Conservation (phyloP, 805 yeast genomes). For the Candida silvatica region DNA sequence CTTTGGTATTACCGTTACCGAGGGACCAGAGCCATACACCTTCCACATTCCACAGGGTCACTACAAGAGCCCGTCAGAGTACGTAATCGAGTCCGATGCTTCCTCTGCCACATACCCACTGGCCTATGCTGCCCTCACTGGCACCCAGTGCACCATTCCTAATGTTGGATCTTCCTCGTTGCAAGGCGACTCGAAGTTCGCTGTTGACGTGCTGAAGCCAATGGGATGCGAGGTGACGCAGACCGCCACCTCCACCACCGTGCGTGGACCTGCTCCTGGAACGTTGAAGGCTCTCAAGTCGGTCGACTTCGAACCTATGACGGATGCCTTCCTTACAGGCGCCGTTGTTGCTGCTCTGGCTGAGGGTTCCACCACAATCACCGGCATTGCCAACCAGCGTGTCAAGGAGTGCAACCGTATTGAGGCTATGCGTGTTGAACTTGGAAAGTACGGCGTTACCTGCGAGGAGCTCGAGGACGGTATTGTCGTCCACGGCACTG, state of each 20-base stretch:
- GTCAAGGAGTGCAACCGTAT: constrained; percentile 97
- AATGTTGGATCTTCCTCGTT: constrained; percentile 86
- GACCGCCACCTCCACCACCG: constrained; percentile 81
- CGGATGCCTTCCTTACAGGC: constrained; percentile 96
- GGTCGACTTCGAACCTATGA: constrained; percentile 99
- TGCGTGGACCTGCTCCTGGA: constrained; percentile 77
- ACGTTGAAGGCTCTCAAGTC: constrained; percentile 56
- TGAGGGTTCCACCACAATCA: constrained; percentile 60
- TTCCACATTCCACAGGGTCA: constrained; percentile 83
- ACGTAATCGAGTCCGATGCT: constrained; percentile 93
- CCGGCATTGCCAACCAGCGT: constrained; percentile 96
- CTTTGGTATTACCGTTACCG: constrained; percentile 74
- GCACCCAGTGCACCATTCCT: constrained; percentile 87
- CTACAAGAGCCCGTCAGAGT: constrained; percentile 74
- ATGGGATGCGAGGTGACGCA: constrained; percentile 93
- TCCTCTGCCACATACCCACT: constrained; percentile 96
- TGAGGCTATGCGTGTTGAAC: constrained; percentile 84
- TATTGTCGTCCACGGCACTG: constrained; percentile 72
- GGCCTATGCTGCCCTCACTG: constrained; percentile 95
- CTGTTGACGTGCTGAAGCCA: constrained; percentile 82
- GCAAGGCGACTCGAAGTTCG: constrained; percentile 97
- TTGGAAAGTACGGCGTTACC: constrained; percentile 82
- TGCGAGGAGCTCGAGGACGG: constrained; percentile 90
- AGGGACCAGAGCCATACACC: constrained; percentile 72
- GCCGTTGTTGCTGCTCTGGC: constrained; percentile 94